Evolutionary conservation across 306 rosid species (phyloP).

Genomic region (Corylus heterophylla): DNA sequence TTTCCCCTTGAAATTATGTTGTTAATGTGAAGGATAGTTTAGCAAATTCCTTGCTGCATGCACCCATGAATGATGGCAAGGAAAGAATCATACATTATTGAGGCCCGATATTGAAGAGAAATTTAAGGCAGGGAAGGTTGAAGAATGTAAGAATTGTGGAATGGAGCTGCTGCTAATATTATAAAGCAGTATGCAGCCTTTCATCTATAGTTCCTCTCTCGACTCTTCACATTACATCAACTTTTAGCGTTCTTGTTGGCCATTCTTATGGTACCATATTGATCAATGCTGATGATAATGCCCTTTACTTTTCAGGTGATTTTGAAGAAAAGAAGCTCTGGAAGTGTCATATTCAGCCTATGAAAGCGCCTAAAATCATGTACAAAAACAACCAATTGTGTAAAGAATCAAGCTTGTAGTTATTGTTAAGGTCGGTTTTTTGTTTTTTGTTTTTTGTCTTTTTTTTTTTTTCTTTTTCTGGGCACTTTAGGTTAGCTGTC

Average conservation of each 20-base stretch:
- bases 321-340: conserved; percentile 41
- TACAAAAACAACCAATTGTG: neutral
- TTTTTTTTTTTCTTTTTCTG: too few species aligned
- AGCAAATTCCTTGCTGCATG: neutral
- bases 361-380: conserved; percentile 41
- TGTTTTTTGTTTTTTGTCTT: too few species aligned
- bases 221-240: neutral
- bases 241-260: neutral
- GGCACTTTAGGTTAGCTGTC: neutral
- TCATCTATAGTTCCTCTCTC: neutral
- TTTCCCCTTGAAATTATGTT: neutral
- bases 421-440: neutral
- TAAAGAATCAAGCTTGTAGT: conserved; percentile 8
- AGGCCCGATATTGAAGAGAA: neutral
- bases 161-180: neutral
- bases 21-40: neutral
- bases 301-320: conserved; percentile 37
- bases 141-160: neutral
- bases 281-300: neutral
- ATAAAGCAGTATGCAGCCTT: neutral
- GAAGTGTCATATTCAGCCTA: conserved; percentile 33
- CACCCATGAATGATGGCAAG: neutral
- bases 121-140: neutral
- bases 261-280: conserved; percentile 12
- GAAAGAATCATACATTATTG: neutral